A percentile compares a stretch with the other conserved stretches of the same genome.
phyloP scores from a whole-genome alignment of 228 moss, liverwort and hornwort genomes.

The Sphagnum magellanicum region DNA sequence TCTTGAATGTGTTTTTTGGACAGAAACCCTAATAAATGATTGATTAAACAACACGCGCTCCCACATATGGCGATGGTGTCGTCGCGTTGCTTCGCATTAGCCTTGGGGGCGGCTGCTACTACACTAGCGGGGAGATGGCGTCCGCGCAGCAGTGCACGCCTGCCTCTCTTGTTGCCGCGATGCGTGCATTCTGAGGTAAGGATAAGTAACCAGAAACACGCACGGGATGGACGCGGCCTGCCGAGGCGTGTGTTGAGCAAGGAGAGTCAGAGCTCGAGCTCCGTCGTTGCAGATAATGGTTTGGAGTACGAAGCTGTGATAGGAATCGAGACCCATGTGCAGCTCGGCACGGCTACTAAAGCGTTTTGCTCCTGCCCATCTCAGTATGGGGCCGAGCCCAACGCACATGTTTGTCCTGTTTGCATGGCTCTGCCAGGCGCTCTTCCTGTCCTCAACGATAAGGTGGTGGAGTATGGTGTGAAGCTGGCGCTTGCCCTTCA shows the following conservation, averaged over 20 bases:
- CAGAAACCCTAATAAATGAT: too few relatives aligned
- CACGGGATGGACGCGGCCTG: not conserved
- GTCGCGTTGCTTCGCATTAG: conserved; percentile 47
- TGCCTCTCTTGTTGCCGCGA: conserved; percentile 7
- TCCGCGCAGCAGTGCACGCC: conserved; percentile 7
- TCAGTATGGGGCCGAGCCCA: conserved; percentile 85
- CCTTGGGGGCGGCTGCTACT: conserved; percentile 11
- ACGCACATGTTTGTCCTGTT: conserved; percentile 82
- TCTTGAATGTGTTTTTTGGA: too few relatives aligned
- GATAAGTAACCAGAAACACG: conserved; percentile 1
- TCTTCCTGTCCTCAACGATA: conserved; percentile 76
- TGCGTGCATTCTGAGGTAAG: conserved; percentile 18
- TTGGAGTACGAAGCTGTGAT: conserved; percentile 89
- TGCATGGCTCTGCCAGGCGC: conserved; percentile 98
- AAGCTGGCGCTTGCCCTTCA: conserved; percentile 82
- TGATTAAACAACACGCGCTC: too few relatives aligned
- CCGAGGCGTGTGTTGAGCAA: conserved; percentile 22
- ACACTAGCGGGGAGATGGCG: not conserved
- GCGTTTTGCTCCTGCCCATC: conserved; percentile 92
- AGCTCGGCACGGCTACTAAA: conserved; percentile 78
- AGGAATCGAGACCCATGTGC: conserved; percentile 96
- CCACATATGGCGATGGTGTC: conserved; percentile 25
- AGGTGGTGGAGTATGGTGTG: conserved; percentile 79
- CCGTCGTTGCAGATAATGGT: conserved; percentile 3
- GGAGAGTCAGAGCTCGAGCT: conserved; percentile 4